Evolutionary conservation across 306 rosid species (phyloP).

Genomic region (Lathyrus aphaca): DNA sequence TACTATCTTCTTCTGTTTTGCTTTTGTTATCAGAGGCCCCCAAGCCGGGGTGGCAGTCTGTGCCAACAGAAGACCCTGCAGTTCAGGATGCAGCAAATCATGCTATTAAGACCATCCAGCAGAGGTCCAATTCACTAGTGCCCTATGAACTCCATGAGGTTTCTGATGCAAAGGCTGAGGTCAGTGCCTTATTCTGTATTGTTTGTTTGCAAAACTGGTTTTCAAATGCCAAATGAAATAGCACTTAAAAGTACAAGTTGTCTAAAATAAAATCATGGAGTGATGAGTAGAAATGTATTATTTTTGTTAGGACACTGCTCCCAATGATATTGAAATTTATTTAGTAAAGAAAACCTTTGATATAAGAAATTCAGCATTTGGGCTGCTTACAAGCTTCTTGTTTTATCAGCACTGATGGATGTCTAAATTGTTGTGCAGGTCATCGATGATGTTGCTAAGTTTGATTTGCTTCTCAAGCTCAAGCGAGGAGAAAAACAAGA

Average conservation of each 20-base stretch:
- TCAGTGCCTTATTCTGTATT: slow-evolving; percentile 40
- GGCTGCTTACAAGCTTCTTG: neutral
- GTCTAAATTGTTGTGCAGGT: slow-evolving; percentile 51
- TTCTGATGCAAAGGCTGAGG: slow-evolving; percentile 85
- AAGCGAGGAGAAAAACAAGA: slow-evolving; percentile 70
- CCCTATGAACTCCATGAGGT: slow-evolving; percentile 76
- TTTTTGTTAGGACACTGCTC: too few relatives aligned
- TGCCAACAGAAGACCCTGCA: slow-evolving; percentile 69
- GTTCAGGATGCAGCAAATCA: slow-evolving; percentile 86
- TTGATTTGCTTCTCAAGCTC: slow-evolving; percentile 58
- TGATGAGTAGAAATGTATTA: too few relatives aligned
- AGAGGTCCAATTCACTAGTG: slow-evolving; percentile 70
- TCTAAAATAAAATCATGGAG: too few relatives aligned
- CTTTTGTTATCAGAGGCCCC: slow-evolving; percentile 54
- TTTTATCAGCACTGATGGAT: slow-evolving; percentile 21
- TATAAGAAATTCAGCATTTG: neutral
- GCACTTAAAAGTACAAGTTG: too few relatives aligned
- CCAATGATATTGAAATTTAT: too few relatives aligned
- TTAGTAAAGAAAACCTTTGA: too few relatives aligned
- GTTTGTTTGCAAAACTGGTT: slow-evolving; percentile 19
- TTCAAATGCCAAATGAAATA: neutral
- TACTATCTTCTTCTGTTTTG: slow-evolving; percentile 28
- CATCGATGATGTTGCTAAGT: slow-evolving; percentile 59
- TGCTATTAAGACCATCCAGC: slow-evolving; percentile 72
- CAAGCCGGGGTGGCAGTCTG: slow-evolving; percentile 63